phyloP scores from a whole-genome alignment of 805 yeast species.

The Tetrapisispora nanseiensis region DNA sequence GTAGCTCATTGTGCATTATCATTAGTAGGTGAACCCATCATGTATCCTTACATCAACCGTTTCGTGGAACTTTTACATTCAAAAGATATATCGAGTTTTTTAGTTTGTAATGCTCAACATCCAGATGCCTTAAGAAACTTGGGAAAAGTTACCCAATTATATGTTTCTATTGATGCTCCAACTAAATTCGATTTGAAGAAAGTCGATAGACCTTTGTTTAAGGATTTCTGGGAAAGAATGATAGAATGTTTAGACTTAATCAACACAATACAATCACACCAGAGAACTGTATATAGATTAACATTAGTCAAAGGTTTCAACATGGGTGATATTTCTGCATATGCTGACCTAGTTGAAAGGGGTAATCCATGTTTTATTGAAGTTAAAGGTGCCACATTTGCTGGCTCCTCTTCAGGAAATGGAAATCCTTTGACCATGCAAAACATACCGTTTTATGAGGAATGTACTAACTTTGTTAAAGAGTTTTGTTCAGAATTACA shows the following conservation, averaged over 20 bases:
- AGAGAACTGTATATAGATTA: slow-evolving; percentile 82
- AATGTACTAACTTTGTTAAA: slow-evolving; percentile 67
- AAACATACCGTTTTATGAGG: slow-evolving; percentile 89
- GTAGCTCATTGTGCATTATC: slow-evolving; percentile 89
- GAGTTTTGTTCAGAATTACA: slow-evolving; percentile 52
- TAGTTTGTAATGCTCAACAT: slow-evolving; percentile 94
- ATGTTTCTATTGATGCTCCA: slow-evolving; percentile 92
- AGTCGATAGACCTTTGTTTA: slow-evolving; percentile 80
- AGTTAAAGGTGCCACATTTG: slow-evolving; percentile 90
- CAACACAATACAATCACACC: slow-evolving; percentile 62
- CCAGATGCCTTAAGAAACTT: slow-evolving; percentile 69
- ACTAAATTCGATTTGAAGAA: slow-evolving; percentile 68
- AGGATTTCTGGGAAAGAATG: slow-evolving; percentile 89
- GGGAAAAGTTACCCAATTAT: slow-evolving; percentile 76
- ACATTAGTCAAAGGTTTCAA: slow-evolving; percentile 90
- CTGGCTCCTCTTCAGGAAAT: slow-evolving; percentile 78
- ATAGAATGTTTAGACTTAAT: slow-evolving; percentile 71
- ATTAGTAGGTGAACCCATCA: slow-evolving; percentile 89
- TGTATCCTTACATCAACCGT: slow-evolving; percentile 83
- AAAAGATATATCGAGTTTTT: slow-evolving; percentile 69
- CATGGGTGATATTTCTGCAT: slow-evolving; percentile 67
- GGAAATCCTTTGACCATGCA: slow-evolving; percentile 91
- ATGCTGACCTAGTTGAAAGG: slow-evolving; percentile 76
- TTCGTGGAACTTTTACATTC: slow-evolving; percentile 75
- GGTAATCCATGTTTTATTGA: slow-evolving; percentile 84